Base-by-base conservation (phyloP, 148 eudicot genomes). In the Polygonum aviculare region DNA sequence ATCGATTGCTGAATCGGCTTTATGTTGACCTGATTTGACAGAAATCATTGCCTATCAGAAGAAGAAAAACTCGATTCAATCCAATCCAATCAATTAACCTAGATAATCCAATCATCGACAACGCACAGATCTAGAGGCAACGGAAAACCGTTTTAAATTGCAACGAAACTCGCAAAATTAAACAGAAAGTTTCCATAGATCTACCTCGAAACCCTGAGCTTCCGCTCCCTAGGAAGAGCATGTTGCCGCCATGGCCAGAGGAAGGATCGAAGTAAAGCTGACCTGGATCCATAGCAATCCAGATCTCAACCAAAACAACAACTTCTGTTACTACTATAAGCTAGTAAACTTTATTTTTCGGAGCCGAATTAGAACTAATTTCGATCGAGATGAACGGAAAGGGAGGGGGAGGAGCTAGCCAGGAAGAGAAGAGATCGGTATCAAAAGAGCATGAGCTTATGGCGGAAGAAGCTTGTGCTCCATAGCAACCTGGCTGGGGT, bases 401-500 rank as follows among this genome's bases (percentile, higher is more conserved):
- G 11, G 22, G 52, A 49, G 60, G 54, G 45, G 2, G 74, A 62
- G 52, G n/a, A 39, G 51, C 33, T 59, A n/a, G 67, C 35, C 40
- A 63, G 6, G 6, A 12, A 63, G 26, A 19, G 39, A 26, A 26
- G 31, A 26, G 31, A 26, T 26, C 39, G 52, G 45, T 76, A 49
- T 87, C 84, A 91, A 81, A 91, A 89, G 44, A 91, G 82, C 96
- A 87, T 91, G 83, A 87, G 83, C 92, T 87, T 89, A 76, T 91
- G 96, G 85, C 96, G 96, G 77, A 91, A 91, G 87, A 91, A 91
- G 79, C 96, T 91, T 52, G 93, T 87, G 44, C 91, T 87, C 96
- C 96, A 91, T 8, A 91, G 86, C 75, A 91, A 81, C 85, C 96
- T 89, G 40, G 96, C 91, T 73, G 93, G 96, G 54, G 86, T 79